Percentiles rank a stretch among this genome's conserved stretches.
Evolutionary conservation across 768 basidiomycete species (phyloP).

Genomic region (Myochromella boudieri): DNA sequence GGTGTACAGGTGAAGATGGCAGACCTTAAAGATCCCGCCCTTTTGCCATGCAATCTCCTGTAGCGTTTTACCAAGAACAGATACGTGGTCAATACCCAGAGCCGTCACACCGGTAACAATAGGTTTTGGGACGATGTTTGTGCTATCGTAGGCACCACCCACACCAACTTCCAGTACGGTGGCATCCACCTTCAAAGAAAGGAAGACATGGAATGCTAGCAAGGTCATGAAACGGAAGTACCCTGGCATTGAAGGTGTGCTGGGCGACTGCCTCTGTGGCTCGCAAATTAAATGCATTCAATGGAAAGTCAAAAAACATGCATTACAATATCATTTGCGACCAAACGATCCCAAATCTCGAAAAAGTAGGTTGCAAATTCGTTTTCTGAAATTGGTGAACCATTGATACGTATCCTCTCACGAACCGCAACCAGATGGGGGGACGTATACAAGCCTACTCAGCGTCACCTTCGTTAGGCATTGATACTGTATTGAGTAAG

Average conservation of each 20-base stretch:
- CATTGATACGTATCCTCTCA: slow-evolving; percentile 93
- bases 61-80: slow-evolving; percentile 84
- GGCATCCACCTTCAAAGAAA: slow-evolving; percentile 79
- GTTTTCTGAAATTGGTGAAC: slow-evolving; percentile 84
- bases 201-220: slow-evolving; percentile 88
- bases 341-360: slow-evolving; percentile 89
- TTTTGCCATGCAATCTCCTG: slow-evolving; percentile 93
- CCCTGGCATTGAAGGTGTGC: slow-evolving; percentile 73
- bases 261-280: slow-evolving; percentile 43
- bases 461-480: not conserved
- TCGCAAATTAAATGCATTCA: slow-evolving; percentile 2
- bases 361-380: slow-evolving; percentile 92
- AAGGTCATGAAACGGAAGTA: slow-evolving; percentile 96
- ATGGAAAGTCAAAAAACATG: not conserved
- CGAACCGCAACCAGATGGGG: slow-evolving; percentile 95
- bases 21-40: slow-evolving; percentile 92
- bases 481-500: not conserved
- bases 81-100: slow-evolving; percentile 89
- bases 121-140: slow-evolving; percentile 91
- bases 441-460: slow-evolving; percentile 88
- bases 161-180: slow-evolving; percentile 96
- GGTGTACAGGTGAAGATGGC: slow-evolving; percentile 6
- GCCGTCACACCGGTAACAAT: slow-evolving; percentile 89
- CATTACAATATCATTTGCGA: slow-evolving; percentile 58
- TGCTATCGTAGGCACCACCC: slow-evolving; percentile 92